Evolutionary conservation across 768 basidiomycete species (phyloP).

Genomic region (Trametes coccinea): DNA sequence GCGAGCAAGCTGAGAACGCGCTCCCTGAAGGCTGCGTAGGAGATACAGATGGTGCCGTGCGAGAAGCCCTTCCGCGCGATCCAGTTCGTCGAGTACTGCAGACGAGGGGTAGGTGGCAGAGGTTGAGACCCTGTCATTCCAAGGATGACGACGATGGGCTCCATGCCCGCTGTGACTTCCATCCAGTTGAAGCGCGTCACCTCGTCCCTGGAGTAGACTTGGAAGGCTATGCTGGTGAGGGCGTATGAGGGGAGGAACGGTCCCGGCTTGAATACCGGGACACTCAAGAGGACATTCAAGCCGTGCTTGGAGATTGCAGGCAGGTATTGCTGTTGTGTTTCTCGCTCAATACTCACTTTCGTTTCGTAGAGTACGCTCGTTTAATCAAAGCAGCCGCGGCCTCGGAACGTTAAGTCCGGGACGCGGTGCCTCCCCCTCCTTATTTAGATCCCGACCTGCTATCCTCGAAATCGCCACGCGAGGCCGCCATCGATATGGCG

Average conservation of each 20-base stretch:
- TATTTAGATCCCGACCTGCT: too few relatives aligned
- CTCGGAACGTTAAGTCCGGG: too few relatives aligned
- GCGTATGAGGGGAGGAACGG: constrained; percentile 18
- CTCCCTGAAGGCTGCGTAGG: constrained; percentile 30
- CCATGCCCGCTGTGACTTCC: constrained; percentile 15
- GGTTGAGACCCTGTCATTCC: constrained; percentile 27
- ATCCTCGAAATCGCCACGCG: neutral
- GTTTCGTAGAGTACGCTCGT: too few relatives aligned
- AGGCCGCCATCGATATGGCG: neutral
- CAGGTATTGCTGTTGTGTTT: constrained; percentile 25
- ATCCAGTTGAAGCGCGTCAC: constrained; percentile 26
- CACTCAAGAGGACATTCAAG: constrained; percentile 28
- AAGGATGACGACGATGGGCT: constrained; percentile 30
- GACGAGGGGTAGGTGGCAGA: constrained; percentile 15
- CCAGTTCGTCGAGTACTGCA: constrained; percentile 28
- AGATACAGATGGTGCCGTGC: constrained; percentile 30
- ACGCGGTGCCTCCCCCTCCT: too few relatives aligned
- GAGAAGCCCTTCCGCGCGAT: constrained; percentile 26
- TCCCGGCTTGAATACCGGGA: constrained; percentile 25
- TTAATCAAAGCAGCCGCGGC: too few relatives aligned
- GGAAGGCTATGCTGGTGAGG: constrained; percentile 27
- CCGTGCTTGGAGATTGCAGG: constrained; percentile 22
- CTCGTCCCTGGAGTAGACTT: constrained; percentile 25
- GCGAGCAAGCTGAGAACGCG: constrained; percentile 28
- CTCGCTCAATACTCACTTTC: too few relatives aligned